Conservation (phyloP, 176 grass and related monocot genomes). For the Coix lacrymajobi region DNA sequence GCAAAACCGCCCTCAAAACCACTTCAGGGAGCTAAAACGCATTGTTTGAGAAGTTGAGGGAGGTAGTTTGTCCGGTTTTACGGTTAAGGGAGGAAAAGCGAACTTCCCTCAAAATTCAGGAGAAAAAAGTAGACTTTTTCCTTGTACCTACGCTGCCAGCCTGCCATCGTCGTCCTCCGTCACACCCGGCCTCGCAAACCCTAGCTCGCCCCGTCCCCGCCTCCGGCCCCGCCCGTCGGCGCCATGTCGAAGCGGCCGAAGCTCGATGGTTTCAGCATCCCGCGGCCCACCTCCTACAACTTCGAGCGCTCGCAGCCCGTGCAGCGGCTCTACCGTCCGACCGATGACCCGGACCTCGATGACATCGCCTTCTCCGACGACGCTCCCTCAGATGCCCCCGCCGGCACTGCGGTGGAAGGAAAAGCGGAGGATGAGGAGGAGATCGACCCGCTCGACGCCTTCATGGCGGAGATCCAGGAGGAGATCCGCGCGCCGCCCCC, state of each 20-base stretch:
- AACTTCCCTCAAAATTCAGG: no score
- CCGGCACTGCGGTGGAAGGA: neutral
- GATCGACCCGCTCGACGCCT: constrained; percentile 87
- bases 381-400: constrained; percentile 14
- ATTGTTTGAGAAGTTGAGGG: no score
- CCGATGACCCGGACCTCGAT: constrained; percentile 81
- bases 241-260: constrained; percentile 86
- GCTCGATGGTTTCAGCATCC: constrained; percentile 86
- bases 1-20: no score
- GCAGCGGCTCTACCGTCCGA: constrained; percentile 63
- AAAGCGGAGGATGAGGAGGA: constrained; percentile 58
- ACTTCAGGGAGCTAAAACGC: no score
- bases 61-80: no score
- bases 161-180: constrained; percentile 16
- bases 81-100: no score
- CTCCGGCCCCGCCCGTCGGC: neutral
- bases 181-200: constrained; percentile 17
- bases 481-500: constrained; percentile 73
- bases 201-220: neutral
- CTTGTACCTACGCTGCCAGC: no score
- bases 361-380: constrained; percentile 84
- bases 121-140: no score
- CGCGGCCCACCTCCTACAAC: constrained; percentile 67
- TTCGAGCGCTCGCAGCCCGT: constrained; percentile 74
- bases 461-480: constrained; percentile 94